Evolutionary conservation across 345 rosid species (phyloP).

Genomic region (Gossypium thurberi): DNA sequence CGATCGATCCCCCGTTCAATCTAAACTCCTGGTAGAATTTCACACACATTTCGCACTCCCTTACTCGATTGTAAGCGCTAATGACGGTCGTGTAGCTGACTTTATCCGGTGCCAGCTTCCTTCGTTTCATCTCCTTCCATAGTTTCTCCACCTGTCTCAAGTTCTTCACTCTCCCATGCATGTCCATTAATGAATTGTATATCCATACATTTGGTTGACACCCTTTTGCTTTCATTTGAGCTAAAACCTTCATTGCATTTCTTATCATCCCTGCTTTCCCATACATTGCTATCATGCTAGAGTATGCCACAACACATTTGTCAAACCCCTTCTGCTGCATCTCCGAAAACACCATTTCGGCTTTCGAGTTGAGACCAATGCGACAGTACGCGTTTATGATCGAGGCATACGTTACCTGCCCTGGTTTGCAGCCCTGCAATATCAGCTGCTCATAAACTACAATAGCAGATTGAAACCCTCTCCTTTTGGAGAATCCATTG

Average conservation of each 20-base stretch:
- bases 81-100: constrained; percentile 73
- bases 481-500: constrained; percentile 55
- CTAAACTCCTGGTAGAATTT: constrained; percentile 56
- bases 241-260: constrained; percentile 67
- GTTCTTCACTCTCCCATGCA: constrained; percentile 68
- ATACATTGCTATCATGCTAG: constrained; percentile 69
- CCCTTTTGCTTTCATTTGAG: constrained; percentile 71
- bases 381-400: constrained; percentile 61
- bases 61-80: constrained; percentile 56
- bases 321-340: constrained; percentile 68
- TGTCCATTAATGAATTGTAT: constrained; percentile 72
- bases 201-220: constrained; percentile 77
- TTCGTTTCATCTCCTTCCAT: constrained; percentile 81
- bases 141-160: constrained; percentile 66
- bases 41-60: constrained; percentile 51
- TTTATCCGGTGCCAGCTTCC: constrained; percentile 62
- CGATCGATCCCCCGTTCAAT: constrained; percentile 45
- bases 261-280: constrained; percentile 47
- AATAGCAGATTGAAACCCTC: constrained; percentile 52
- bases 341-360: constrained; percentile 35
- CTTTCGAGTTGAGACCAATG: constrained; percentile 44
- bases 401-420: constrained; percentile 85
- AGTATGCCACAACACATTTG: constrained; percentile 74
- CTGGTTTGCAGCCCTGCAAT: constrained; percentile 51
- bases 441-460: constrained; percentile 45